Percentiles rank a stretch among this genome's conserved stretches.
These are phyloP conservation scores for Medicago ruthenica DNA, from an alignment of 306 rosid species.

Conservation along the genomic window DNA sequence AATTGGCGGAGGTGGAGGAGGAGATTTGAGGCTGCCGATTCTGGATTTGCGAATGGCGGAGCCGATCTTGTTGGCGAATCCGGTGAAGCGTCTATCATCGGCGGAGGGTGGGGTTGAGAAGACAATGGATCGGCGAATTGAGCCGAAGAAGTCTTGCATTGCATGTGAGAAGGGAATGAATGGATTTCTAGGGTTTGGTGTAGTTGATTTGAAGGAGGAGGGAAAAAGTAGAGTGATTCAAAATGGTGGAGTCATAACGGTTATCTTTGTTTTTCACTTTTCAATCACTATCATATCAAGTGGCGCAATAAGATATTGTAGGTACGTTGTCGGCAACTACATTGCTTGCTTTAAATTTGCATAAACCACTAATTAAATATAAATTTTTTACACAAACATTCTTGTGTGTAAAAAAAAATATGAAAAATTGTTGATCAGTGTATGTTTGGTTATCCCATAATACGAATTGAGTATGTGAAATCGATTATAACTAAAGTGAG, in stretches of 20 bases:
- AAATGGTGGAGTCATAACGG: conserved; percentile 45
- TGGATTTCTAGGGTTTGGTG: conserved; percentile 40
- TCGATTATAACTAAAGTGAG: too few relatives aligned
- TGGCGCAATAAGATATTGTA: neutral
- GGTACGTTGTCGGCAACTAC: conserved; percentile 13
- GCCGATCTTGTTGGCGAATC: conserved; percentile 75
- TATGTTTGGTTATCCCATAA: too few relatives aligned
- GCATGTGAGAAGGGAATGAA: conserved; percentile 51
- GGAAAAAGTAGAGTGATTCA: conserved; percentile 42
- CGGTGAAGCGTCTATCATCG: conserved; percentile 63
- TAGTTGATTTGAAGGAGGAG: conserved; percentile 43
- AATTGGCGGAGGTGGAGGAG: conserved; percentile 52
- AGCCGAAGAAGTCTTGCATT: conserved; percentile 85
- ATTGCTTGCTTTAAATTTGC: neutral
- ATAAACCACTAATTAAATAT: too few relatives aligned
- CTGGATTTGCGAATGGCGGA: conserved; percentile 81
- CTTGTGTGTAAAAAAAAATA: too few relatives aligned
- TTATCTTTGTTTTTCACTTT: conserved; percentile 30
- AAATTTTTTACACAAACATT: too few relatives aligned
- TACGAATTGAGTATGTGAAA: too few relatives aligned
- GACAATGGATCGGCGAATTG: conserved; percentile 82
- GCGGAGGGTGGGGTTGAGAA: conserved; percentile 51
- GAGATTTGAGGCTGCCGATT: conserved; percentile 58
- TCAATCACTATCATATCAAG: neutral
- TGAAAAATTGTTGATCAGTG: too few relatives aligned